Evolutionary conservation across 768 basidiomycete genomes (phyloP), one percentile per base, ranked within the genome.

Genomic region (Leccinum subgranulosum): DNA sequence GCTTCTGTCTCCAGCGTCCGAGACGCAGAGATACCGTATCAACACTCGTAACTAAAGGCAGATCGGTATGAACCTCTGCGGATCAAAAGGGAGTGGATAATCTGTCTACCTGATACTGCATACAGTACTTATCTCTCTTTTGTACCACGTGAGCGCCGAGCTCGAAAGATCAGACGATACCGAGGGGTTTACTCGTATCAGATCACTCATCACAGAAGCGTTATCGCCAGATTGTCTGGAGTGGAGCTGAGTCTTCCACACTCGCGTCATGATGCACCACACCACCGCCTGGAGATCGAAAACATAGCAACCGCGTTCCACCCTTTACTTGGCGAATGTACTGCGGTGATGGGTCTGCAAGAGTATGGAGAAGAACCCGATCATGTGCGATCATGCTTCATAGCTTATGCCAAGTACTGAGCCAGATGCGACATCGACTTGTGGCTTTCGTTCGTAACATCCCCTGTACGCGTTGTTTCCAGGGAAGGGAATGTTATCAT

Each of bases 31-130:
- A 70, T 80, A 50, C 82, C 98, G 5, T 96, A 88, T 68, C 90
- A 95, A 64, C 96, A 98, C 72, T 81, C 84, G 15, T 98, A 94
- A 95, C 76, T 98, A 48, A 87, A 86, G 73, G 82, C 80, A 61
- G 86, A 86, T 61, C 92, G 88, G 82, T 86, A 82, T 45, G 79
- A 25, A 21, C 45, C 0, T 7, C 12, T 21, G 45, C 14, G 8
- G 19, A 41, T 41, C n/a, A 41, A 41, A 41, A 9, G 41, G 3
- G 41, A 43, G n/a, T 9, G n/a, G 19, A 39, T 36, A n/a, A 39
- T 39, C 36, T 39, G 17, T 17, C 17, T 8, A n/a, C 15, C 36
- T 6, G 19, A 45, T 46, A 15, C 45, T 25, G 10, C 21, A 21
- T 46, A 12, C 31, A 33, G 31, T 33, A 15, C 46, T 25, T 7